phyloP scores from a whole-genome alignment of 495 filamentous ascomycete genomes.

The Tuber microsphaerosporum region DNA sequence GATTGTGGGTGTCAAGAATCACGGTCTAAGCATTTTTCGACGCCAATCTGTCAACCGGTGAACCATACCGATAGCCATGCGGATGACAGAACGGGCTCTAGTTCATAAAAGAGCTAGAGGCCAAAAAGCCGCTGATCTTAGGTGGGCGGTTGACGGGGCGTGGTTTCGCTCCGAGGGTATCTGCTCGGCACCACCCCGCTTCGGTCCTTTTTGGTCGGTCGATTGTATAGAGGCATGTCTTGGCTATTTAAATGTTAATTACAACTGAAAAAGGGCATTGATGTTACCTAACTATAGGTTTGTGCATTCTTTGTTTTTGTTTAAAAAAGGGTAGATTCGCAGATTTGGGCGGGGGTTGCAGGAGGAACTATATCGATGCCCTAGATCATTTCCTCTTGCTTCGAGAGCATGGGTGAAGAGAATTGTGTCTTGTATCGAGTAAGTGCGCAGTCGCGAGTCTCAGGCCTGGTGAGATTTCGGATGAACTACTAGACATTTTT shows the following conservation, averaged over 20 bases:
- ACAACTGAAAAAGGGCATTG: background rate
- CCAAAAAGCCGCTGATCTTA: background rate
- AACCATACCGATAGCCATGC: background rate
- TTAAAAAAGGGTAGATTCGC: background rate
- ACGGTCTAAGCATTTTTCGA: background rate
- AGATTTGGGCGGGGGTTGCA: background rate
- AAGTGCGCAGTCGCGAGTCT: too few species aligned
- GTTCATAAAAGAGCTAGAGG: background rate
- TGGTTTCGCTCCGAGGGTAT: background rate
- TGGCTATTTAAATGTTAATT: background rate
- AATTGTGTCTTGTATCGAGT: background rate
- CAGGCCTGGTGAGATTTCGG: background rate
- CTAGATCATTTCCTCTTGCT: background rate
- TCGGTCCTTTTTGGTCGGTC: background rate
- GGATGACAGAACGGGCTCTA: background rate
- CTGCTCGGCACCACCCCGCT: background rate
- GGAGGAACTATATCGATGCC: background rate
- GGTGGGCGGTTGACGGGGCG: background rate
- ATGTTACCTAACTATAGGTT: background rate
- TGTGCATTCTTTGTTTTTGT: background rate
- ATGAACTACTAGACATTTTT: too few species aligned
- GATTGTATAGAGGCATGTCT: background rate
- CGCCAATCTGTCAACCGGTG: background rate
- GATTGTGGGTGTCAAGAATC: background rate
- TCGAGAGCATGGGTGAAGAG: background rate